These are phyloP conservation scores for Combretum micranthum DNA, from an alignment of 345 rosid genomes.

Conservation along the genomic window DNA sequence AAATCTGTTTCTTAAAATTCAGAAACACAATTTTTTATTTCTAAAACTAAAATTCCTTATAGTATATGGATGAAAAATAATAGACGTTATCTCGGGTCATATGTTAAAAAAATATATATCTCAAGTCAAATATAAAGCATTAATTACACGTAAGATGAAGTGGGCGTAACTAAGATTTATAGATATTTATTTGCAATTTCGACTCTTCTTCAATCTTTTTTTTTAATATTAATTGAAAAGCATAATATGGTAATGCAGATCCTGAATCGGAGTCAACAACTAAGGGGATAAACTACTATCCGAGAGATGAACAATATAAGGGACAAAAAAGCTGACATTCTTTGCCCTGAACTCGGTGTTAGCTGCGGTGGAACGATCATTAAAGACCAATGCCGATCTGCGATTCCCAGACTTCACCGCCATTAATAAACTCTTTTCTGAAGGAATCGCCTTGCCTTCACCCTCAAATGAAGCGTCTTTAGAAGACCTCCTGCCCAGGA, in stretches of 20 bases:
- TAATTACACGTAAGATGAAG: too few species aligned
- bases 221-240: neutral
- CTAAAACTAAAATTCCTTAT: too few species aligned
- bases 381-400: constrained; percentile 35
- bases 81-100: too few species aligned
- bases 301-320: constrained; percentile 27
- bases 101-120: too few species aligned
- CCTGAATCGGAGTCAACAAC: constrained; percentile 19
- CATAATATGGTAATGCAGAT: constrained; percentile 11
- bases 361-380: constrained; percentile 46
- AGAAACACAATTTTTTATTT: too few species aligned
- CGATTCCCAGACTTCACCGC: constrained; percentile 59
- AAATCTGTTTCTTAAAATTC: too few species aligned
- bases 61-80: too few species aligned
- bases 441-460: constrained; percentile 35
- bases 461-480: constrained; percentile 25
- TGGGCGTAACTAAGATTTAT: too few species aligned
- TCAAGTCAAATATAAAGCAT: too few species aligned
- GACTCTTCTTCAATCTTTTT: neutral
- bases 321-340: constrained; percentile 15
- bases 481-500: constrained; percentile 40
- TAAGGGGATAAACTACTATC: constrained; percentile 18
- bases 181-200: neutral
- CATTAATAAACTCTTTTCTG: constrained; percentile 56
- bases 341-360: constrained; percentile 35